Conservation (phyloP, 139 green algal species). For the Picochlorum sp. region DNA sequence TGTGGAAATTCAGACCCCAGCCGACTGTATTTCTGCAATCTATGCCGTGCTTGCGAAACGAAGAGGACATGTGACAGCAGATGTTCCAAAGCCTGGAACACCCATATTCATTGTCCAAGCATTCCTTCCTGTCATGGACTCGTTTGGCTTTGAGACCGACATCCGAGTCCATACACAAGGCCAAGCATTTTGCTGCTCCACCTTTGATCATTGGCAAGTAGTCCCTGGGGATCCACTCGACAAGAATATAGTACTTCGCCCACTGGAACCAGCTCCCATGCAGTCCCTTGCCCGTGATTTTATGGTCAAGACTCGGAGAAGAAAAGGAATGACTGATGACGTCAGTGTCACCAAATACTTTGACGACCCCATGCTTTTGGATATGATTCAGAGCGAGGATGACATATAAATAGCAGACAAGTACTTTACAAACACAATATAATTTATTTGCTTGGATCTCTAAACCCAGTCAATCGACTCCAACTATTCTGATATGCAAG, state of each 20-base stretch:
- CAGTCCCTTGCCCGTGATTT: slow-evolving; percentile 69
- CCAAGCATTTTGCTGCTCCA: slow-evolving; percentile 88
- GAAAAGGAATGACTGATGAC: slow-evolving; percentile 96
- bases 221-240: slow-evolving; percentile 89
- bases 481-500: slow-evolving; percentile 28
- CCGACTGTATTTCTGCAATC: slow-evolving; percentile 92
- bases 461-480: slow-evolving; percentile 25
- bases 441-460: no score
- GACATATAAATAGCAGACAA: neutral
- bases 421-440: no score
- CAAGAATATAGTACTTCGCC: slow-evolving; percentile 76
- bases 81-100: slow-evolving; percentile 73
- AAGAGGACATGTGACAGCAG: slow-evolving; percentile 85
- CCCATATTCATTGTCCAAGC: slow-evolving; percentile 86
- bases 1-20: slow-evolving; percentile 48
- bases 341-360: slow-evolving; percentile 95
- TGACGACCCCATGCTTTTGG: slow-evolving; percentile 90
- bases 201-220: slow-evolving; percentile 96
- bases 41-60: slow-evolving; percentile 95
- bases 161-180: slow-evolving; percentile 95
- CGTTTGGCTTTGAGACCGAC: slow-evolving; percentile 98
- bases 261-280: slow-evolving; percentile 72
- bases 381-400: slow-evolving; percentile 80
- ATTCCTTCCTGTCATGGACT: slow-evolving; percentile 91
- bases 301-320: slow-evolving; percentile 93